Evolutionary conservation across 2,329 filamentous ascomycete genomes (phyloP).

Genomic region (Neoarthrinium moseri): DNA sequence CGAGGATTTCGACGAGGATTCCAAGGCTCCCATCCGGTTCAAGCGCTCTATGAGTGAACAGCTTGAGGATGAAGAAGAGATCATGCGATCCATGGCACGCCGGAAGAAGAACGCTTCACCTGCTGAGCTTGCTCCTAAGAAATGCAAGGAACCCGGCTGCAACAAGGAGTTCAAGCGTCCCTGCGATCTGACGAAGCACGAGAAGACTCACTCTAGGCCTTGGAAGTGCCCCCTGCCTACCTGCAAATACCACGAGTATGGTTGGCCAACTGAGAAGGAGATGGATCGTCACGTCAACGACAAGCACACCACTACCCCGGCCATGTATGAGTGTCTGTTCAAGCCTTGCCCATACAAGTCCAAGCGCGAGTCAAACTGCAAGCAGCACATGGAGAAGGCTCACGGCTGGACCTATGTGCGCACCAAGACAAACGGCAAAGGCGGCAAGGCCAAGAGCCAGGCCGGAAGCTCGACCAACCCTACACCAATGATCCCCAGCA

Average conservation of each 20-base stretch:
- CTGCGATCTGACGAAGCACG: conserved; percentile 97
- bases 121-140: conserved; percentile 77
- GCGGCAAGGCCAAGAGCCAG: conserved; percentile 28
- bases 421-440: conserved; percentile 83
- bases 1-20: conserved; percentile 47
- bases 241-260: conserved; percentile 88
- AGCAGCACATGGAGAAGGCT: conserved; percentile 98
- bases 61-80: conserved; percentile 75
- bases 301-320: conserved; percentile 80
- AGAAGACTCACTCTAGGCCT: conserved; percentile 94
- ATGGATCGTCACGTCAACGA: conserved; percentile 95
- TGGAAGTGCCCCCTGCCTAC: conserved; percentile 84
- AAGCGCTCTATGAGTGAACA: conserved; percentile 69
- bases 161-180: conserved; percentile 92
- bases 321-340: conserved; percentile 81
- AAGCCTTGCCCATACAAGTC: conserved; percentile 88
- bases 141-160: conserved; percentile 73
- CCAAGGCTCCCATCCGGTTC: conserved; percentile 49
- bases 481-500: conserved; percentile 59
- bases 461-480: conserved; percentile 47
- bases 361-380: conserved; percentile 95
- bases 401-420: conserved; percentile 89
- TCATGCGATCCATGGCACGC: conserved; percentile 90
- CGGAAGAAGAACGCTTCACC: conserved; percentile 90
- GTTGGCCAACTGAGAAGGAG: conserved; percentile 98